These are phyloP conservation scores for Solanum corneliomulleri DNA, from an alignment of 257 asterid species.

Conservation along the genomic window DNA sequence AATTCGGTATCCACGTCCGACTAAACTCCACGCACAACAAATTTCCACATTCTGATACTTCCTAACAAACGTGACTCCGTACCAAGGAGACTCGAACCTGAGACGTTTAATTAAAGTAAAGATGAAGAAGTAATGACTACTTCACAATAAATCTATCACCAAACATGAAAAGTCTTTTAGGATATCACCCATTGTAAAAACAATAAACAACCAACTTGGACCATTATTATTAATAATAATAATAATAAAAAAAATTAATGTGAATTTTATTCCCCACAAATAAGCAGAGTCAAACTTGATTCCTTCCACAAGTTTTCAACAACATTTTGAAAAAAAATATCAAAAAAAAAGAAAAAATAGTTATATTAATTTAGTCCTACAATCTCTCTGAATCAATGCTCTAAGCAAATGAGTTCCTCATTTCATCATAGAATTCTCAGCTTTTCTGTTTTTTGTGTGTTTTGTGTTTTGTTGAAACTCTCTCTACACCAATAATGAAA, in stretches of 20 bases:
- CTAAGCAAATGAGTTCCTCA: background rate
- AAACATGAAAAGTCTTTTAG: background rate
- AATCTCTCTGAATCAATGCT: constrained; percentile 10
- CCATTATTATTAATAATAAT: background rate
- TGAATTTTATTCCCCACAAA: background rate
- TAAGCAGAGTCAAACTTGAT: background rate
- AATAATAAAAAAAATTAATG: background rate
- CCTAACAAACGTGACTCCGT: background rate
- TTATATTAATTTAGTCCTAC: background rate
- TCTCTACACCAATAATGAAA: background rate
- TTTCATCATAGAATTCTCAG: background rate
- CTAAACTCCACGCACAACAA: background rate
- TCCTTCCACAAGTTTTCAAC: background rate
- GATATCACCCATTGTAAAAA: background rate
- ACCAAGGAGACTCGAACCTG: background rate
- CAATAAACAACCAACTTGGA: background rate
- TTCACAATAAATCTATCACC: background rate
- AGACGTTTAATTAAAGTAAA: too few relatives aligned
- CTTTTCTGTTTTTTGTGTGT: background rate
- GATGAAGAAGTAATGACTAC: too few relatives aligned
- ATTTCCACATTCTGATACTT: background rate
- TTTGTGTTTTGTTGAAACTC: background rate
- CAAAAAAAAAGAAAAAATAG: too few relatives aligned
- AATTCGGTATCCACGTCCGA: too few relatives aligned
- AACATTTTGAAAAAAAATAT: background rate